phyloP scores from a whole-genome alignment of 805 yeast species.

The Starmerella vaccinii region DNA sequence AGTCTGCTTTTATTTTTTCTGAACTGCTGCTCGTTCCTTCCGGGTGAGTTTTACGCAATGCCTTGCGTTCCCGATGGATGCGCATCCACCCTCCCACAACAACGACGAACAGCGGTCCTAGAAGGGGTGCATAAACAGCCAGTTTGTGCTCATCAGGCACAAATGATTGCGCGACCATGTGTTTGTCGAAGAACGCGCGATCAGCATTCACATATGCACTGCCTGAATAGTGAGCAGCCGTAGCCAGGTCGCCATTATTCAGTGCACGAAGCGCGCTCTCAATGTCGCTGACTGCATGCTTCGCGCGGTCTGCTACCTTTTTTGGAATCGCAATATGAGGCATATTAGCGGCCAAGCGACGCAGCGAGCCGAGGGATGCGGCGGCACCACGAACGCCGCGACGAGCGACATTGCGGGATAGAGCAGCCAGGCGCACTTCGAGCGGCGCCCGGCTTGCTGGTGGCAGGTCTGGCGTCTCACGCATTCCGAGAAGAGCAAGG shows the following conservation, averaged over 20 bases:
- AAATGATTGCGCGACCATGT: slow-evolving; percentile 89
- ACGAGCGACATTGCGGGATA: slow-evolving; percentile 48
- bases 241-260: slow-evolving; percentile 31
- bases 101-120: slow-evolving; percentile 77
- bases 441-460: slow-evolving; percentile 34
- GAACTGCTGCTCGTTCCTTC: not conserved
- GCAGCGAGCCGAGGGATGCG: slow-evolving; percentile 62
- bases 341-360: slow-evolving; percentile 56
- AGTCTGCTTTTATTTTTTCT: not conserved
- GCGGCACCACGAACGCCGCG: slow-evolving; percentile 53
- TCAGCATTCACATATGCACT: slow-evolving; percentile 53
- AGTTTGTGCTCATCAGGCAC: slow-evolving; percentile 93
- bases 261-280: slow-evolving; percentile 33
- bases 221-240: slow-evolving; percentile 37
- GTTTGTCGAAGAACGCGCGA: slow-evolving; percentile 81
- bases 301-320: slow-evolving; percentile 51
- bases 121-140: slow-evolving; percentile 82
- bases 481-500: slow-evolving; percentile 61
- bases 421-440: slow-evolving; percentile 40
- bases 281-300: slow-evolving; percentile 39
- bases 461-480: slow-evolving; percentile 49
- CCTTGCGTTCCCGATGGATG: slow-evolving; percentile 6
- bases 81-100: slow-evolving; percentile 29
- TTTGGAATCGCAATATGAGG: slow-evolving; percentile 77
- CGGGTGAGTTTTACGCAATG: not conserved